Base-by-base conservation (phyloP, 352 stramenopile genomes). In the Pythium sp. region DNA sequence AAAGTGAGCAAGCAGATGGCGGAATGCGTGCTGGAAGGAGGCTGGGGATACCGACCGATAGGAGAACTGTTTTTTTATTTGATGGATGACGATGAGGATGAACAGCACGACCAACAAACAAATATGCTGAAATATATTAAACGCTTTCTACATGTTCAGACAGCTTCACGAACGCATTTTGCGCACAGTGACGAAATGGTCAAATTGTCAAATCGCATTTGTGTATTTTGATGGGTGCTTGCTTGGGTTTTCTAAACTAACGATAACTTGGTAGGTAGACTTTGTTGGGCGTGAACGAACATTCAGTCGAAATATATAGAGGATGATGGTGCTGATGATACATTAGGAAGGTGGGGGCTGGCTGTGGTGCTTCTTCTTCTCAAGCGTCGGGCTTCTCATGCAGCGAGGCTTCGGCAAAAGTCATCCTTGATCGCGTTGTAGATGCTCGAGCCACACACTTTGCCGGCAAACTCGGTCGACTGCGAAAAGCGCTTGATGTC, bases 391-490 rank as follows among this genome's bases (percentile, higher is more conserved):
- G 11, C 34, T 11, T 18, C 15, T 64, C 20, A 65, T 54, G 47
- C 47, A 43, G 30, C 38, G 59, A 65, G 43, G 59, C 59, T 57
- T 12, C 24, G 14, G 28, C 51, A 43, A 9, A 74, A 70, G 6
- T 78, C 72, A n/a, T 75, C 15, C 11, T 61, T 71, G 69, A 90
- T 84, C 14, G 73, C 70, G 30, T 83, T 74, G 67, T 80, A 85
- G 20, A 89, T 75, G 11, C 69, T 24, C 7, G 73, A 71, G 34
- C 81, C 80, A 32, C 79, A 90, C 36, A 76, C 22, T 24, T 67
- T 75, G 28, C 69, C 67, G 15, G 75, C 75, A 26, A 71, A 38
- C 26, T 71, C 58, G 2, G 72, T 66, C n/a, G 64, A 69, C 46
- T 77, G 59, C 53, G 76, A 62, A 49, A 76, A 84, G 60, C 76